Evolutionary conservation across 2,329 filamentous ascomycete species (phyloP).

Genomic region (Phaeosphaeriaceae sp.): DNA sequence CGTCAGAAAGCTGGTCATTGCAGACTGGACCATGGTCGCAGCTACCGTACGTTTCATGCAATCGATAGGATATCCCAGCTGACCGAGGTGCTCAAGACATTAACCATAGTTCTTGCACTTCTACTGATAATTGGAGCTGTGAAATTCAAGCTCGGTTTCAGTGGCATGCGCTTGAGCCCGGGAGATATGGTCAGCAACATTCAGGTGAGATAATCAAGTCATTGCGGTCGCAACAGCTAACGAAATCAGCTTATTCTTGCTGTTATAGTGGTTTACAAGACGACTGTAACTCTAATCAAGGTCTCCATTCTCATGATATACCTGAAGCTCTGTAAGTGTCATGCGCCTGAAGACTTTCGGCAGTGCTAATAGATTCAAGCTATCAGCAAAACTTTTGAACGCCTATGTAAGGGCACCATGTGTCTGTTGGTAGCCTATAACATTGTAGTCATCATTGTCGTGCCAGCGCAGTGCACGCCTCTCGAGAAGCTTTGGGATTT

Average conservation of each 20-base stretch:
- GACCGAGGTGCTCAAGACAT: slow-evolving; percentile 10
- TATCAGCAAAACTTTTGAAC: slow-evolving; percentile 28
- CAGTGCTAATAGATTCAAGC: slow-evolving; percentile 16
- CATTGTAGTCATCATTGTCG: slow-evolving; percentile 29
- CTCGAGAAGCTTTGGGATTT: slow-evolving; percentile 41
- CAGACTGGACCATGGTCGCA: slow-evolving; percentile 37
- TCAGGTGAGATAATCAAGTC: slow-evolving; percentile 15
- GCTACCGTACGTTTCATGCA: slow-evolving; percentile 22
- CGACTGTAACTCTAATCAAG: slow-evolving; percentile 34
- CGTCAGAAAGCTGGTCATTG: slow-evolving; percentile 32
- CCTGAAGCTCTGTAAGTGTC: slow-evolving; percentile 34
- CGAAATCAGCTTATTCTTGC: slow-evolving; percentile 22
- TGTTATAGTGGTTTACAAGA: slow-evolving; percentile 30
- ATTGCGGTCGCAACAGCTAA: background rate
- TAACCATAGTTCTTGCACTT: slow-evolving; percentile 21
- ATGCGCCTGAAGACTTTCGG: background rate
- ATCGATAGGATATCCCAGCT: background rate
- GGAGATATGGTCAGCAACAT: slow-evolving; percentile 18
- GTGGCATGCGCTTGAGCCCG: slow-evolving; percentile 18
- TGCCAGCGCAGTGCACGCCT: slow-evolving; percentile 36
- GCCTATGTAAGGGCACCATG: slow-evolving; percentile 34
- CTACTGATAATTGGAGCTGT: slow-evolving; percentile 17
- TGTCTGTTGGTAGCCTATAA: slow-evolving; percentile 21
- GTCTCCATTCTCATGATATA: slow-evolving; percentile 44
- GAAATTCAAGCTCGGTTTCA: slow-evolving; percentile 25